A percentile compares a stretch with the other conserved stretches of the same genome.
Evolutionary conservation across 768 basidiomycete species (phyloP).

Genomic region (Suillus variegatus): DNA sequence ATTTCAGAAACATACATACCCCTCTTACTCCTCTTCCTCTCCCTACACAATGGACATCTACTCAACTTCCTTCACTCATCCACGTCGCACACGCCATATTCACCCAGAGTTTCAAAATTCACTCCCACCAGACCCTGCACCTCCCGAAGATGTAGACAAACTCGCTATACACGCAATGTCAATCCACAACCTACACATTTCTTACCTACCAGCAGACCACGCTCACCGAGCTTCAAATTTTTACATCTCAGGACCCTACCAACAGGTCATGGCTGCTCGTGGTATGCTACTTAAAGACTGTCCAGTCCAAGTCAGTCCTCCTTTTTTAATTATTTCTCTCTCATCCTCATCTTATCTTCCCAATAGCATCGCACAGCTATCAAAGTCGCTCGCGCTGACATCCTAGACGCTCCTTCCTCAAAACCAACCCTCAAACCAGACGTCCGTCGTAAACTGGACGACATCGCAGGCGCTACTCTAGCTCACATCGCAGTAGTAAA

Average conservation of each 20-base stretch:
- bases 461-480: constrained; percentile 89
- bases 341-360: constrained; percentile 14
- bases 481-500: constrained; percentile 96
- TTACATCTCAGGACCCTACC: constrained; percentile 87
- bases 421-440: constrained; percentile 81
- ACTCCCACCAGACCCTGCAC: constrained; percentile 37
- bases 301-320: constrained; percentile 68
- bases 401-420: constrained; percentile 81
- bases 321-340: constrained; percentile 4
- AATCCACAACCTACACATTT: constrained; percentile 80
- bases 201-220: constrained; percentile 72
- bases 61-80: constrained; percentile 92
- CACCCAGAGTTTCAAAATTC: constrained; percentile 47
- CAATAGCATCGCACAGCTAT: constrained; percentile 79
- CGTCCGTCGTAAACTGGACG: constrained; percentile 84
- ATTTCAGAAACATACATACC: constrained; percentile 8
- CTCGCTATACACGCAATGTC: constrained; percentile 79
- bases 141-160: constrained; percentile 74
- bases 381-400: constrained; percentile 90
- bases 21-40: constrained; percentile 10
- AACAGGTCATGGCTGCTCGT: constrained; percentile 88
- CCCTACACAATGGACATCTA: constrained; percentile 79
- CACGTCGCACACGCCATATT: constrained; percentile 75
- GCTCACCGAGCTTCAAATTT: constrained; percentile 80
- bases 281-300: constrained; percentile 89